phyloP scores from a whole-genome alignment of 306 rosid species.

The Trichosanthes truncata region DNA sequence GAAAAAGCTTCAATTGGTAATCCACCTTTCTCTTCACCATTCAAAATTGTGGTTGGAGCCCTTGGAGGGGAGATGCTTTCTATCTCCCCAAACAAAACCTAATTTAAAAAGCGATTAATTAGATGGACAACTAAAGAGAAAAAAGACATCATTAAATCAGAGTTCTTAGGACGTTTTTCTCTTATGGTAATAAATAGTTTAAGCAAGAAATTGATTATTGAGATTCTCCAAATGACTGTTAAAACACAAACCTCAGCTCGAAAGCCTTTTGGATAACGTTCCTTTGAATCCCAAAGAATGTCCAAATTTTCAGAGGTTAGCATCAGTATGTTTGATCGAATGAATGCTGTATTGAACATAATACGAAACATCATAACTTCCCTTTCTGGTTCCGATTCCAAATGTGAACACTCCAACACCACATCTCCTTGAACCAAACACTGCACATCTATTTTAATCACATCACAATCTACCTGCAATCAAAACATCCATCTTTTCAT shows the following conservation, averaged over 20 bases:
- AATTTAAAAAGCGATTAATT: conserved; percentile 9
- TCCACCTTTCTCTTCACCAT: conserved; percentile 96
- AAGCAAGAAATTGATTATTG: neutral
- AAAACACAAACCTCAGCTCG: conserved; percentile 70
- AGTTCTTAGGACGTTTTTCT: neutral
- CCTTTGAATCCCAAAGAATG: conserved; percentile 93
- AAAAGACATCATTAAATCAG: neutral
- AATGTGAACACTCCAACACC: conserved; percentile 90
- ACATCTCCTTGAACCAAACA: conserved; percentile 98
- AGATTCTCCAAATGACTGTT: conserved; percentile 9
- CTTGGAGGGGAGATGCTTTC: conserved; percentile 69
- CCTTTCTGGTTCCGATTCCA: conserved; percentile 82
- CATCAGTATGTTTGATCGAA: conserved; percentile 88
- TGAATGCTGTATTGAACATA: conserved; percentile 90
- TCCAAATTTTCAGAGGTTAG: conserved; percentile 79
- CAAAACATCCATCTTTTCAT: conserved; percentile 14
- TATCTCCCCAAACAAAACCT: conserved; percentile 95
- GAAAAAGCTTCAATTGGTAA: conserved; percentile 96
- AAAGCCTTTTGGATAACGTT: conserved; percentile 79
- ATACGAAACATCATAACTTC: conserved; percentile 98
- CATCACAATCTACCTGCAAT: conserved; percentile 88
- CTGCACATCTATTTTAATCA: conserved; percentile 92
- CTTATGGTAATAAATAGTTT: neutral
- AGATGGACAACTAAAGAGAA: neutral
- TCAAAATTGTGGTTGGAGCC: conserved; percentile 63